Evolutionary conservation across 129 eudicot species (phyloP).

Genomic region (Oenanthe sinensis): DNA sequence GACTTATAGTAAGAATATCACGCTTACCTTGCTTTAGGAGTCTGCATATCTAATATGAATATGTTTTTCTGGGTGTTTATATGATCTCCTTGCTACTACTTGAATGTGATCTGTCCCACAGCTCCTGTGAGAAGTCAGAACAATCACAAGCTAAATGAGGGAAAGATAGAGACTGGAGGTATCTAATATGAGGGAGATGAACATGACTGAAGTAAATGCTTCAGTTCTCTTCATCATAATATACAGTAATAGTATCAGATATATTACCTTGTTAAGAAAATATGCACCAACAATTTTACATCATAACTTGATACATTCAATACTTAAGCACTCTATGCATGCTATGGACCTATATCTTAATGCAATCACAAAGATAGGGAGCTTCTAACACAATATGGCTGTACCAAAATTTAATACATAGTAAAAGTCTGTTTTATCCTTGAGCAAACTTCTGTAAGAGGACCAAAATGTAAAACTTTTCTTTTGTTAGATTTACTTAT

Average conservation of each 20-base stretch:
- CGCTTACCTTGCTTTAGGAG: slow-evolving; percentile 44
- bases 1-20: background rate
- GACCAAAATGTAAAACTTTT: background rate
- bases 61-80: background rate
- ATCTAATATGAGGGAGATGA: slow-evolving; percentile 19
- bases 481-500: background rate
- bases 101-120: slow-evolving; percentile 54
- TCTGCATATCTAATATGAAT: slow-evolving; percentile 40
- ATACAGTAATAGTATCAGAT: background rate
- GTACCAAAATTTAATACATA: slow-evolving; percentile 17
- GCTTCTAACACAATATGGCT: slow-evolving; percentile 2
- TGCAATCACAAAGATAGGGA: slow-evolving; percentile 28
- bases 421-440: slow-evolving; percentile 14
- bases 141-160: slow-evolving; percentile 17
- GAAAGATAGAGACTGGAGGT: slow-evolving; percentile 17
- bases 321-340: slow-evolving; percentile 41
- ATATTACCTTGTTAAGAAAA: background rate
- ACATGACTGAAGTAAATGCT: slow-evolving; percentile 17
- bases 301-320: slow-evolving; percentile 15
- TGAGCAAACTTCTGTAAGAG: background rate
- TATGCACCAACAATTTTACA: background rate
- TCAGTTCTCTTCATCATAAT: background rate
- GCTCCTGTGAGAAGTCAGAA: slow-evolving; percentile 22
- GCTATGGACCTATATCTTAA: slow-evolving; percentile 23
- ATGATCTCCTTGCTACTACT: slow-evolving; percentile 13